Percentiles rank a stretch among this genome's conserved stretches.
These are phyloP conservation scores for Suillus subluteus DNA, from an alignment of 768 basidiomycete species.

Conservation along the genomic window DNA sequence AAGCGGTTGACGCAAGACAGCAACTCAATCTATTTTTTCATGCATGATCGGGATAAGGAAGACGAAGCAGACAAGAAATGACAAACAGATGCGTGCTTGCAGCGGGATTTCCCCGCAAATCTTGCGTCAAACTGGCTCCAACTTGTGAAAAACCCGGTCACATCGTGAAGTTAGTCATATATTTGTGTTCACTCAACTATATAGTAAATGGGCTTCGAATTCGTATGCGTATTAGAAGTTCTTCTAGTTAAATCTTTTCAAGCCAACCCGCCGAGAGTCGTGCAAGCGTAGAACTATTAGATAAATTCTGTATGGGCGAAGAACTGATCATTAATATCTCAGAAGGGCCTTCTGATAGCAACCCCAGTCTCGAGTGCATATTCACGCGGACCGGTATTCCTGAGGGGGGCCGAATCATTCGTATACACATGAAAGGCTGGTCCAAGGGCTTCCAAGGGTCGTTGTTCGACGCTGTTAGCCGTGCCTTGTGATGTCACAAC, in stretches of 20 bases:
- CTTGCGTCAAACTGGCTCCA: background rate
- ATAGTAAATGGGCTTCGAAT: background rate
- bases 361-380: background rate
- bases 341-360: background rate
- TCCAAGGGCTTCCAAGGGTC: background rate
- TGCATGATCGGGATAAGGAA: background rate
- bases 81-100: background rate
- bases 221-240: background rate
- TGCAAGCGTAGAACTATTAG: background rate
- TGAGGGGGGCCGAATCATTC: slow-evolving; percentile 3
- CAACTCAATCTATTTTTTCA: slow-evolving; percentile 9
- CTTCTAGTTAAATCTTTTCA: background rate
- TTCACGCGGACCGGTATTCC: slow-evolving; percentile 1
- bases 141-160: background rate
- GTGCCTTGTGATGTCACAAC: slow-evolving; percentile 7
- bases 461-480: background rate
- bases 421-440: background rate
- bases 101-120: slow-evolving; percentile 2
- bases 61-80: background rate
- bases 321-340: background rate
- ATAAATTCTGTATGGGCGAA: background rate
- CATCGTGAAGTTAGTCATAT: background rate
- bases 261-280: background rate
- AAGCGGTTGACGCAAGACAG: background rate
- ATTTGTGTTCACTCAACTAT: background rate